phyloP scores from a whole-genome alignment of 768 basidiomycete genomes.

The Cystofilobasidium macerans region DNA sequence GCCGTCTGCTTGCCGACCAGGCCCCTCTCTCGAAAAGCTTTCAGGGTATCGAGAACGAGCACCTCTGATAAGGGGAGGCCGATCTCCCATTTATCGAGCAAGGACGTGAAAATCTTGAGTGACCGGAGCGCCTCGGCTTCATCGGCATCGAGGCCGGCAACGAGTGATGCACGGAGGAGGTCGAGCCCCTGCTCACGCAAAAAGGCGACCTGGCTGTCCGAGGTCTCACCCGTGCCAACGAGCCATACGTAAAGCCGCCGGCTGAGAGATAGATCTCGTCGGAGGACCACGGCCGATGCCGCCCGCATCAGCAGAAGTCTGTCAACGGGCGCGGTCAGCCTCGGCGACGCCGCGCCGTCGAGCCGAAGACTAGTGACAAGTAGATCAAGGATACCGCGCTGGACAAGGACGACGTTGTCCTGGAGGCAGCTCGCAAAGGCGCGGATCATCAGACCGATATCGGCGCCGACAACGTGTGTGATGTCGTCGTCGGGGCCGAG shows the following conservation, averaged over 20 bases:
- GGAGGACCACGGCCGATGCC: slow-evolving; percentile 75
- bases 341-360: slow-evolving; percentile 59
- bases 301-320: slow-evolving; percentile 73
- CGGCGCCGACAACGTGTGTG: slow-evolving; percentile 61
- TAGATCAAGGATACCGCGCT: slow-evolving; percentile 73
- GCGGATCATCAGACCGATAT: slow-evolving; percentile 86
- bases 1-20: slow-evolving; percentile 32
- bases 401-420: slow-evolving; percentile 83
- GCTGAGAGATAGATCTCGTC: slow-evolving; percentile 84
- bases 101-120: slow-evolving; percentile 88
- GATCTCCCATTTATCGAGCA: slow-evolving; percentile 95
- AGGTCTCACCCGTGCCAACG: slow-evolving; percentile 66
- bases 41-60: slow-evolving; percentile 68
- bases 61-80: slow-evolving; percentile 67
- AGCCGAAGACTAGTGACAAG: slow-evolving; percentile 63
- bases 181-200: slow-evolving; percentile 60
- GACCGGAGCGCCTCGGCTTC: slow-evolving; percentile 53
- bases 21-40: slow-evolving; percentile 52
- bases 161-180: slow-evolving; percentile 43
- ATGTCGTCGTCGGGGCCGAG: slow-evolving; percentile 47
- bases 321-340: slow-evolving; percentile 47
- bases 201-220: slow-evolving; percentile 61
- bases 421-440: slow-evolving; percentile 84
- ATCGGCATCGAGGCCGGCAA: neutral
- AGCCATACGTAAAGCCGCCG: slow-evolving; percentile 89